Evolutionary conservation across 2,329 filamentous ascomycete genomes (phyloP).

Genomic region (Dactylella cylindrospora): DNA sequence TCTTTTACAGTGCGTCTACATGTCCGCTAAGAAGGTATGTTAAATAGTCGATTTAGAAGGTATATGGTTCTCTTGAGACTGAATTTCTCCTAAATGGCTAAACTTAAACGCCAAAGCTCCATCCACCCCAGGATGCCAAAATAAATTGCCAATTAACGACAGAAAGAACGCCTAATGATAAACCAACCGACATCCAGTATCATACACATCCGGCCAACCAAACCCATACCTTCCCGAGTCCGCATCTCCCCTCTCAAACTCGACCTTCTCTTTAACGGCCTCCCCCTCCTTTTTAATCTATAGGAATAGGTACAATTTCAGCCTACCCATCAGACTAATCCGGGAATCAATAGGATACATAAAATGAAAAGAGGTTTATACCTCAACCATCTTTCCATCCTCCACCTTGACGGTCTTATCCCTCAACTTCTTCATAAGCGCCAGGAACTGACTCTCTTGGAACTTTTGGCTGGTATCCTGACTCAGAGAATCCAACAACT

Average conservation of each 20-base stretch:
- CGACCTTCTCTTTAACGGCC: background rate
- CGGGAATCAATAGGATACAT: no score
- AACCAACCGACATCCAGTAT: constrained; percentile 37
- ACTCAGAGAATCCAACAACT: constrained; percentile 68
- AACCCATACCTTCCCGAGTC: constrained; percentile 25
- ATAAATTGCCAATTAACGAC: constrained; percentile 5
- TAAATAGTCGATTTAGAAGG: no score
- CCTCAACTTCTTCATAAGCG: constrained; percentile 73
- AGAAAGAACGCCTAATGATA: constrained; percentile 32
- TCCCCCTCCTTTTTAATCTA: background rate
- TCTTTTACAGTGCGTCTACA: no score
- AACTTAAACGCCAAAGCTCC: background rate
- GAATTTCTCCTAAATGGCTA: no score
- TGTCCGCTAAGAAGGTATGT: no score
- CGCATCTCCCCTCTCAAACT: constrained; percentile 20
- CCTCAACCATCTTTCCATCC: constrained; percentile 66
- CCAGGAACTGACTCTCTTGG: constrained; percentile 72
- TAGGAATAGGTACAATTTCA: no score
- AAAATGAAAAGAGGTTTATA: constrained; percentile 15
- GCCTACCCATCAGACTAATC: no score
- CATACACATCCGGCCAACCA: constrained; percentile 12
- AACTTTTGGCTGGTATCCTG: constrained; percentile 73
- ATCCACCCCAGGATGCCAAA: background rate
- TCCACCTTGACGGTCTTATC: constrained; percentile 72
- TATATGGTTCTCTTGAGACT: no score